Percentiles rank a stretch among this genome's conserved stretches.
Conservation (phyloP, 306 rosid genomes). For the Rosa lucieae region DNA sequence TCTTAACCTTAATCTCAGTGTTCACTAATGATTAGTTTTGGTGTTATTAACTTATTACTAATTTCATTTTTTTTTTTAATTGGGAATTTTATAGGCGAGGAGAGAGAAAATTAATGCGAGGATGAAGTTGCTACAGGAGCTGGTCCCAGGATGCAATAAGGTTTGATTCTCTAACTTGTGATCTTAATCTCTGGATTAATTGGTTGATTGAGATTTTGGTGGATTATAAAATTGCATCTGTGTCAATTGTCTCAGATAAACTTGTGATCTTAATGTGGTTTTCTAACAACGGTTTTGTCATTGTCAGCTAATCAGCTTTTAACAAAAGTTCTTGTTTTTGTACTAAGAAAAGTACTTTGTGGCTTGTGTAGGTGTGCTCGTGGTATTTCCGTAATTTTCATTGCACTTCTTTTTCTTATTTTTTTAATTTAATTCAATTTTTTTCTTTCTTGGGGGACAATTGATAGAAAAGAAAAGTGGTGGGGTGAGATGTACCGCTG, state of each 20-base stretch:
- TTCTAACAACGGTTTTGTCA: conserved; percentile 48
- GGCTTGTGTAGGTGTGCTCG: conserved; percentile 13
- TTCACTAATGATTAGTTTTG: background rate
- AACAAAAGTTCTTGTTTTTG: conserved; percentile 50
- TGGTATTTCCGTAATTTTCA: conserved; percentile 41
- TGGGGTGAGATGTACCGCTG: conserved; percentile 5
- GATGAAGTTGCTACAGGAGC: conserved; percentile 92
- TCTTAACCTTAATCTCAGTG: conserved; percentile 22
- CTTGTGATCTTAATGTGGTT: conserved; percentile 10
- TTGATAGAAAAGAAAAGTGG: conserved; percentile 10
- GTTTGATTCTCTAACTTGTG: conserved; percentile 40
- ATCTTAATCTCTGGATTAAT: conserved; percentile 33
- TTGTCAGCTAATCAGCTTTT: conserved; percentile 33
- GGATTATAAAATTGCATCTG: conserved; percentile 33
- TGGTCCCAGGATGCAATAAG: conserved; percentile 99
- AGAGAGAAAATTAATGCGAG: conserved; percentile 99
- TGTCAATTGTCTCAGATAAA: conserved; percentile 27
- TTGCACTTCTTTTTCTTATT: background rate
- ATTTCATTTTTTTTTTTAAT: background rate
- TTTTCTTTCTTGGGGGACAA: conserved; percentile 8
- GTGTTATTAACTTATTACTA: too few species aligned
- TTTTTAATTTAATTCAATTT: background rate
- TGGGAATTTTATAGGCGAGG: conserved; percentile 64
- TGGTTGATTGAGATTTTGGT: conserved; percentile 33
- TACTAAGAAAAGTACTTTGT: conserved; percentile 47